Conservation (phyloP, 2,329 filamentous ascomycete species). For the Celoporthe dispersa region DNA sequence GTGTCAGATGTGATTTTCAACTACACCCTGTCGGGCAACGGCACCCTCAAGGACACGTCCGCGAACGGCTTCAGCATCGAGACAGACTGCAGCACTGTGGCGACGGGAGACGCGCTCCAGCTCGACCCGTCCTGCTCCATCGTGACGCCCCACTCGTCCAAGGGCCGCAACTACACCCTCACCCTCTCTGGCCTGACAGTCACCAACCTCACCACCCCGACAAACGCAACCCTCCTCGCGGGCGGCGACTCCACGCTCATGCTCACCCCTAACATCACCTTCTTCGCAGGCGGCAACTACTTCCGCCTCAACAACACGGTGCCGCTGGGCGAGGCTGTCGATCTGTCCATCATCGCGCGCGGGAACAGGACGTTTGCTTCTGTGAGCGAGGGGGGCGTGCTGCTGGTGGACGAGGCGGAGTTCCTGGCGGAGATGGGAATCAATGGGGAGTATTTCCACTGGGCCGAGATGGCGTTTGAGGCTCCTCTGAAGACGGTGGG, state of each 20-base stretch:
- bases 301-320: conserved; percentile 42
- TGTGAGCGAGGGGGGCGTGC: conserved; percentile 9
- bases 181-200: conserved; percentile 45
- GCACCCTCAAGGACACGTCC: conserved; percentile 40
- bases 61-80: conserved; percentile 47
- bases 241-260: conserved; percentile 50
- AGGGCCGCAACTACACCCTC: conserved; percentile 62
- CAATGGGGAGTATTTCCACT: conserved; percentile 46
- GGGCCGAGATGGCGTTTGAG: conserved; percentile 50
- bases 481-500: conserved; percentile 47
- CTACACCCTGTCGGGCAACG: conserved; percentile 38
- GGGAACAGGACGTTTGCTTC: conserved; percentile 41
- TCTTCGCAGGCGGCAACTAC: conserved; percentile 42
- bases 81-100: conserved; percentile 41
- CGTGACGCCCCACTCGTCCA: conserved; percentile 53
- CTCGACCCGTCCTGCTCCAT: conserved; percentile 46
- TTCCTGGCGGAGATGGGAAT: conserved; percentile 49
- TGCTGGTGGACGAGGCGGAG: conserved; percentile 39
- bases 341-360: conserved; percentile 37
- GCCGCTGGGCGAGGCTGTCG: conserved; percentile 37
- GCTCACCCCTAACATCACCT: conserved; percentile 43
- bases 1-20: conserved; percentile 41
- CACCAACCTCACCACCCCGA: conserved; percentile 37
- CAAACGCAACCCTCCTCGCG: conserved; percentile 46
- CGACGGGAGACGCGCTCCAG: conserved; percentile 35